Base-by-base conservation (phyloP, 176 grass and related monocot species). In the Urochloa ruziziensis region DNA sequence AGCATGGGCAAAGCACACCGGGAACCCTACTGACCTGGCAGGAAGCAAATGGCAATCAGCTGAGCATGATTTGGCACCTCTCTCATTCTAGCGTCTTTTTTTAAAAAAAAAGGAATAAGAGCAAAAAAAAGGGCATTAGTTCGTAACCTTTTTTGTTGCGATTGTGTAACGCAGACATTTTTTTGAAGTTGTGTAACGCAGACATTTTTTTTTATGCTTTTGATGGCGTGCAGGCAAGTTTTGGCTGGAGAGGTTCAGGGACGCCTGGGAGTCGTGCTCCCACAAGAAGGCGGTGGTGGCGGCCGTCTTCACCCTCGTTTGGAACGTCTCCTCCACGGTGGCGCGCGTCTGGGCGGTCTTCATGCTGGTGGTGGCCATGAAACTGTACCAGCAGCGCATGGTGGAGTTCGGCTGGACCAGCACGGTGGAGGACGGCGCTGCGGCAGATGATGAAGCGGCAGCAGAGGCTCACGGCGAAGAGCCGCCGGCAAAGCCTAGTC, bases 321-420 rank as follows among this genome's bases (percentile, higher is more conserved):
- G 96, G 93, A 96, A 96, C 13, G 79, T 99, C 21, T 94, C 93
- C 15, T 96, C 96, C 76, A 92, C 87, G 23, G 88, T 88, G 21
- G 91, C 85, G 32, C 96, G 96, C 74, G 90, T 96, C 77, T 99
- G 96, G 96, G 93, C 96, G 92, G 96, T 94, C 77, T 99, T 99
- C 87, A 94, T 96, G 93, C 64, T 92, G 59, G 73, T 92, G 56
- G 93, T 99, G 17, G 91, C 91, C 2, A 82, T 96, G 67, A 99
- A 96, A 74, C 87, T 85, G 77, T 99, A 96, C 78, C 97, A 99
- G 39, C 91, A 99, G 71, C 86, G 78, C 68, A 81, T 91, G 86
- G 68, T 64, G 76, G 89, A 94, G 33, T 86, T 73, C 6, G 81
- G 87, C 60, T 91, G 89, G 87, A 89, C 64, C 73, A 70, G 61